Conservation (phyloP, 495 filamentous ascomycete genomes). For the Durotheca rogersii region DNA sequence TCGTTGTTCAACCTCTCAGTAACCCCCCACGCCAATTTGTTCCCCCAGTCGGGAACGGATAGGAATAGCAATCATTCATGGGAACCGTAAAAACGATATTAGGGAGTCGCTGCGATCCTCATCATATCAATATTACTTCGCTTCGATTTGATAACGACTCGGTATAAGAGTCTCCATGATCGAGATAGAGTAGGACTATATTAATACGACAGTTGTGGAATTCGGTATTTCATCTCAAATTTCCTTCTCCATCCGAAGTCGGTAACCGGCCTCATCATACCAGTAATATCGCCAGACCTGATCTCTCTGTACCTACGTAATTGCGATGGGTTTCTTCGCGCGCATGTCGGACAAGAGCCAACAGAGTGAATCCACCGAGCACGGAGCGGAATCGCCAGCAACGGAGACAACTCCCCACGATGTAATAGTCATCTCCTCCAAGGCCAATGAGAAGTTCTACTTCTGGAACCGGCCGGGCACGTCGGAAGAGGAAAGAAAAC, state of each 20-base stretch:
- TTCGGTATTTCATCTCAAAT: slow-evolving; percentile 9
- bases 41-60: no score
- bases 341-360: slow-evolving; percentile 2
- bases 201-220: slow-evolving; percentile 5
- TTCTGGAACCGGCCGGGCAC: slow-evolving; percentile 26
- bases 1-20: background rate
- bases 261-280: slow-evolving; percentile 1
- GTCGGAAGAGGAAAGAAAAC: slow-evolving; percentile 34
- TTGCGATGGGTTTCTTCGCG: slow-evolving; percentile 7
- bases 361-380: background rate
- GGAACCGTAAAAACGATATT: slow-evolving; percentile 6
- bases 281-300: slow-evolving; percentile 2
- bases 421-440: slow-evolving; percentile 2
- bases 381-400: background rate
- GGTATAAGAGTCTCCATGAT: slow-evolving; percentile 1
- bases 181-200: background rate
- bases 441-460: slow-evolving; percentile 16
- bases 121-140: slow-evolving; percentile 8
- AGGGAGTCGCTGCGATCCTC: no score
- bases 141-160: background rate
- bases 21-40: slow-evolving; percentile 8
- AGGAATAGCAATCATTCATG: background rate
- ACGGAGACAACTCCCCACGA: background rate
- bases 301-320: slow-evolving; percentile 14
- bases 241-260: slow-evolving; percentile 1